These are phyloP conservation scores for Boletus rubescentipes DNA, from an alignment of 768 basidiomycete genomes.

Conservation along the genomic window DNA sequence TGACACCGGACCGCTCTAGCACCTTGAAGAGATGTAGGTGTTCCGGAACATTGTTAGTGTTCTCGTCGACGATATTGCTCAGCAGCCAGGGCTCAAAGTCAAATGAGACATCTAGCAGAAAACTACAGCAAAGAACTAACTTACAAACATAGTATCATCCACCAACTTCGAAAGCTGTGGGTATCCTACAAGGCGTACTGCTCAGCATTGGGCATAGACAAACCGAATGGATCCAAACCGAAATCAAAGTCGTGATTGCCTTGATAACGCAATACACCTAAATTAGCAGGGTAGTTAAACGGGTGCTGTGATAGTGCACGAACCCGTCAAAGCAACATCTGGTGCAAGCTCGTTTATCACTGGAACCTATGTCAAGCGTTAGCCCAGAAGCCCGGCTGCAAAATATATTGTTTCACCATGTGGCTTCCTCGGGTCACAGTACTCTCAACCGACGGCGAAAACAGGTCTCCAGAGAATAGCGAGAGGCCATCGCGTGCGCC, in stretches of 20 bases:
- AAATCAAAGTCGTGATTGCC: conserved; percentile 95
- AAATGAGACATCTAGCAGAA: not conserved
- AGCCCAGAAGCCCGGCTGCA: not conserved
- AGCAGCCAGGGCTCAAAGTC: conserved; percentile 76
- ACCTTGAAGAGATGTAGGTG: conserved; percentile 60
- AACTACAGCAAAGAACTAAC: conserved; percentile 21
- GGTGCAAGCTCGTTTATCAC: conserved; percentile 75
- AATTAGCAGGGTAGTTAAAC: not conserved
- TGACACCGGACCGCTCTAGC: conserved; percentile 66
- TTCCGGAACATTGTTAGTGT: conserved; percentile 62
- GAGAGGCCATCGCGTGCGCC: conserved; percentile 68
- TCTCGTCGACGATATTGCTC: conserved; percentile 79
- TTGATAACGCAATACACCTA: conserved; percentile 23
- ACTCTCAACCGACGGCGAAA: conserved; percentile 84
- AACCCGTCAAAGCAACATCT: conserved; percentile 78
- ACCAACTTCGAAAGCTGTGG: conserved; percentile 67
- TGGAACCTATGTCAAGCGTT: conserved; percentile 59
- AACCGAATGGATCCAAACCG: conserved; percentile 39
- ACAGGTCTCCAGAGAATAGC: conserved; percentile 88
- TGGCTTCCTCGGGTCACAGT: conserved; percentile 87
- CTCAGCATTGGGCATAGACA: not conserved
- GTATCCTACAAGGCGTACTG: conserved; percentile 44
- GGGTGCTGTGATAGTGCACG: conserved; percentile 21
- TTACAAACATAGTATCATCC: conserved; percentile 69
- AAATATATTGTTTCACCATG: conserved; percentile 55